A percentile compares a stretch with the other conserved stretches of the same genome.
Conservation (phyloP, 495 filamentous ascomycete species). For the Polyplosphaeria fusca region DNA sequence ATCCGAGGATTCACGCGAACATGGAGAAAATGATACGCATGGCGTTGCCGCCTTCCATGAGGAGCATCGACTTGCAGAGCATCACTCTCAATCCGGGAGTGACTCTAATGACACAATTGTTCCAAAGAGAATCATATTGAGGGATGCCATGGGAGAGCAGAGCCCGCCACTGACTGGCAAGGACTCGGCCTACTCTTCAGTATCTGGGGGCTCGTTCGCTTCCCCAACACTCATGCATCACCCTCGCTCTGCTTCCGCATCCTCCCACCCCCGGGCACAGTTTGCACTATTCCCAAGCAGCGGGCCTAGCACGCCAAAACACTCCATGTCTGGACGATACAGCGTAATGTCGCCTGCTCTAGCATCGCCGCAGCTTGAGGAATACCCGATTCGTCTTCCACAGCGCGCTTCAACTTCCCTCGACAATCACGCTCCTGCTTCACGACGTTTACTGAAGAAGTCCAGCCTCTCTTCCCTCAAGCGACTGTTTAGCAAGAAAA, state of each 20-base stretch:
- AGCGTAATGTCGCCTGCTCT: conserved; percentile 23
- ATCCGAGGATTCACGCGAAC: too few relatives aligned
- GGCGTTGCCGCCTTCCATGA: too few relatives aligned
- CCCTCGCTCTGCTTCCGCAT: conserved; percentile 20
- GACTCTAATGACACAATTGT: conserved; percentile 1
- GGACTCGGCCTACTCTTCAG: conserved; percentile 34
- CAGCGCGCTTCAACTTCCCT: conserved; percentile 24
- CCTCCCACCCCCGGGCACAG: conserved; percentile 25
- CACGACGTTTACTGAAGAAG: conserved; percentile 26
- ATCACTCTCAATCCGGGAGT: too few relatives aligned
- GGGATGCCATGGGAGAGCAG: conserved; percentile 9
- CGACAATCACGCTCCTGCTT: conserved; percentile 7
- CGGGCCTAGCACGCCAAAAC: conserved; percentile 25
- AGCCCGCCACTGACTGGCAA: conserved; percentile 32
- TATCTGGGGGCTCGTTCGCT: conserved; percentile 30
- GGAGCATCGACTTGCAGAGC: too few relatives aligned
- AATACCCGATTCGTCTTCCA: not conserved
- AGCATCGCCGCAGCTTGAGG: conserved; percentile 9
- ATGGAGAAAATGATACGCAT: too few relatives aligned
- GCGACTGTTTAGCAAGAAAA: conserved; percentile 29
- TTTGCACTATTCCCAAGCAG: conserved; percentile 33
- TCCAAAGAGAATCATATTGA: conserved; percentile 1
- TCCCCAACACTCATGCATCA: conserved; percentile 16
- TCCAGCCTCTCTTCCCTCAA: conserved; percentile 24
- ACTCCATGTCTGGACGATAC: conserved; percentile 18